phyloP scores from a whole-genome alignment of 148 eudicot genomes.

The Hydrangea macrophylla region DNA sequence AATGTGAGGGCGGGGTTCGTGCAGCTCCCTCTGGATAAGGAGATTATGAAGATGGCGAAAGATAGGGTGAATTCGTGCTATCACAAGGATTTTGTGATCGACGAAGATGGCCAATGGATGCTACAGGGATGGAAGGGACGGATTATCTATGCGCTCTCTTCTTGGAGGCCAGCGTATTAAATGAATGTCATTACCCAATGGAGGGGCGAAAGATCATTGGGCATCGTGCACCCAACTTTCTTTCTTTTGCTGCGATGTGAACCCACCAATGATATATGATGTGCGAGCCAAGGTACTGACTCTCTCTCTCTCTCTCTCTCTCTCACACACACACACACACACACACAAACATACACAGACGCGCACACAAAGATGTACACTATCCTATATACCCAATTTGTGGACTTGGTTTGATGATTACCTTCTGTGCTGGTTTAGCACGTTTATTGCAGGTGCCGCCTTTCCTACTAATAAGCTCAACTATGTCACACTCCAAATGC shows the following conservation, averaged over 20 bases:
- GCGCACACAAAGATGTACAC: too few relatives aligned
- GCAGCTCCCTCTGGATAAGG: slow-evolving; percentile 49
- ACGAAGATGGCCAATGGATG: slow-evolving; percentile 76
- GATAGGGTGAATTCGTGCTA: slow-evolving; percentile 47
- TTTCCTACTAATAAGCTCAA: slow-evolving; percentile 2
- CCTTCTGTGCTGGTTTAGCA: slow-evolving; percentile 4
- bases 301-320: neutral
- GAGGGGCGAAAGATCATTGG: too few relatives aligned
- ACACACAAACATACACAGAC: too few relatives aligned
- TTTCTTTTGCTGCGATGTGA: too few relatives aligned
- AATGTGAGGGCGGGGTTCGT: slow-evolving; percentile 63
- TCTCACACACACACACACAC: neutral
- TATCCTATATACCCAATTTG: too few relatives aligned
- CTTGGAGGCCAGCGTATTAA: slow-evolving; percentile 47
- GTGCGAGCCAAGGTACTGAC: too few relatives aligned
- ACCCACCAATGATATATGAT: too few relatives aligned
- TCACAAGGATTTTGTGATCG: slow-evolving; percentile 63
- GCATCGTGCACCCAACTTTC: too few relatives aligned
- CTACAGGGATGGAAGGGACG: slow-evolving; percentile 73
- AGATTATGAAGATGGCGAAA: slow-evolving; percentile 44
- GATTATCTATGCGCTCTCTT: slow-evolving; percentile 53
- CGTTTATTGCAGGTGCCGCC: neutral
- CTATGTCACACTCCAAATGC: neutral
- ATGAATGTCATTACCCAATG: too few relatives aligned
- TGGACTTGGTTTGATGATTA: neutral